phyloP scores from a whole-genome alignment of 192 early-diverging fungal species.

The Backusella tarrabulga region DNA sequence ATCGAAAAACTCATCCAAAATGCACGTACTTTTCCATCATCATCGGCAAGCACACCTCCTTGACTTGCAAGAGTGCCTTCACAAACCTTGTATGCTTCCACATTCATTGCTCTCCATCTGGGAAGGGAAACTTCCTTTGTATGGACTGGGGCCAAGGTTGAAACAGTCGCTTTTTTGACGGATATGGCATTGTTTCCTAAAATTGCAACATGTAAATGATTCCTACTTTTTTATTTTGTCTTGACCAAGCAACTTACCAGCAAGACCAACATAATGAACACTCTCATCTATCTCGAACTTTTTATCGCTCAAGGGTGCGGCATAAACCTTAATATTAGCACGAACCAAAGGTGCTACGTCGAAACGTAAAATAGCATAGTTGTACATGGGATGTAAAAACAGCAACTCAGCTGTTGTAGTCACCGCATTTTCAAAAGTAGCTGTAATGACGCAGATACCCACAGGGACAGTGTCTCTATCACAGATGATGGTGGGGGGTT shows the following conservation, averaged over 20 bases:
- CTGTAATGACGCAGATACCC: slow-evolving; percentile 66
- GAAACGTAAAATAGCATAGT: slow-evolving; percentile 82
- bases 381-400: slow-evolving; percentile 86
- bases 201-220: too few species aligned
- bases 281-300: slow-evolving; percentile 59
- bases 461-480: slow-evolving; percentile 78
- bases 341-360: slow-evolving; percentile 64
- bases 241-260: slow-evolving; percentile 22
- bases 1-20: slow-evolving; percentile 69
- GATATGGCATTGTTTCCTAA: slow-evolving; percentile 45
- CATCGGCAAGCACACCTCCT: slow-evolving; percentile 66
- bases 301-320: slow-evolving; percentile 52
- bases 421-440: slow-evolving; percentile 81
- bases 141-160: slow-evolving; percentile 52
- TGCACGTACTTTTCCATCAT: slow-evolving; percentile 54
- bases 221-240: too few species aligned
- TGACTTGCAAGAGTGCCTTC: slow-evolving; percentile 63
- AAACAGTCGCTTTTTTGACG: slow-evolving; percentile 58
- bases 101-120: slow-evolving; percentile 51
- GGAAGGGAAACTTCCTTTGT: slow-evolving; percentile 66
- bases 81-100: slow-evolving; percentile 56
- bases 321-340: slow-evolving; percentile 58
- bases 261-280: slow-evolving; percentile 55
- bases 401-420: slow-evolving; percentile 77
- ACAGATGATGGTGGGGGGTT: slow-evolving; percentile 77